phyloP scores from a whole-genome alignment of 2,329 filamentous ascomycete species.

The Trichoderma aggressivum region DNA sequence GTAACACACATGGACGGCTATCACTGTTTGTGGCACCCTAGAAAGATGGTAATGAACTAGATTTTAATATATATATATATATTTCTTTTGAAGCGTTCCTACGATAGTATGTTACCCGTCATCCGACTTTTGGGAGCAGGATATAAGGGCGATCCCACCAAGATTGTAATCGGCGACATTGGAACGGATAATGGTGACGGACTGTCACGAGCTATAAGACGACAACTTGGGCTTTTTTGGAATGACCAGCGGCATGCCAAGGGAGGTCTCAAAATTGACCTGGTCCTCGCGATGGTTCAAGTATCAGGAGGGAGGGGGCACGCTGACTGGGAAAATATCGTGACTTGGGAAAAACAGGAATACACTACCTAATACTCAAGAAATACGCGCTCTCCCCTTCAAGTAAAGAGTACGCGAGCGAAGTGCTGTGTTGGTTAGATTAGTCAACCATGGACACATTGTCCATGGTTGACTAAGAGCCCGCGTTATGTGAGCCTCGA shows the following conservation, averaged over 20 bases:
- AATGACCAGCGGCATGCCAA: conserved; percentile 79
- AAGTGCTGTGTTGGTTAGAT: too few relatives aligned
- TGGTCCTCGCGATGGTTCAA: too few relatives aligned
- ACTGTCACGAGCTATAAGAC: conserved; percentile 78
- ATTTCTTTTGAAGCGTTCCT: conserved; percentile 75
- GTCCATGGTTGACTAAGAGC: too few relatives aligned
- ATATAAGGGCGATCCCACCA: conserved; percentile 82
- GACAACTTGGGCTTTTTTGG: conserved; percentile 74
- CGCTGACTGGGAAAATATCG: too few relatives aligned
- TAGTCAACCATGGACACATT: too few relatives aligned
- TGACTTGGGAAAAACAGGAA: too few relatives aligned
- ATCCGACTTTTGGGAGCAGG: conserved; percentile 96
- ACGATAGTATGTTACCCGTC: conserved; percentile 71
- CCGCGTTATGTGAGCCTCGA: too few relatives aligned
- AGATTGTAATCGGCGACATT: conserved; percentile 88
- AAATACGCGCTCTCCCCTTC: too few relatives aligned
- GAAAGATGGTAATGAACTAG: conserved; percentile 56
- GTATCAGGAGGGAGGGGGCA: too few relatives aligned
- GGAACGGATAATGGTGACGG: conserved; percentile 80
- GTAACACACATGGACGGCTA: conserved; percentile 23
- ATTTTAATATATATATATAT: conserved; percentile 79
- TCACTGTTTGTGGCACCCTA: not conserved
- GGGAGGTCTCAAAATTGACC: too few relatives aligned
- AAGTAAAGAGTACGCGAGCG: too few relatives aligned
- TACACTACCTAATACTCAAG: too few relatives aligned